Evolutionary conservation across 164 flowering plant species (phyloP).

Genomic region (Piper betle): DNA sequence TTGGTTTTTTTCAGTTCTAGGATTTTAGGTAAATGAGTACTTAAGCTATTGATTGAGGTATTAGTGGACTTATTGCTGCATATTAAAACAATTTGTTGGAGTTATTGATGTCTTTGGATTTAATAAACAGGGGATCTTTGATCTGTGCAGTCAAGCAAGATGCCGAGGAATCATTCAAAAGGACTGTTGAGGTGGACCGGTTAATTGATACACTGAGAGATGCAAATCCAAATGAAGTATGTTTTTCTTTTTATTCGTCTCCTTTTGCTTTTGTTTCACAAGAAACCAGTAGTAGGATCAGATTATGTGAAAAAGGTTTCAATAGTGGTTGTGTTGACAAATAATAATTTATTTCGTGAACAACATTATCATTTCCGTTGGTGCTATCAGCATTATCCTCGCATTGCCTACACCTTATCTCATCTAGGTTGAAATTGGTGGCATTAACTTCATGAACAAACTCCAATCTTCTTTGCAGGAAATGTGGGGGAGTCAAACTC

Average conservation of each 20-base stretch:
- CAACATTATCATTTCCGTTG: background rate
- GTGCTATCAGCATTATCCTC: background rate
- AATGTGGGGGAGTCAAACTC: no score
- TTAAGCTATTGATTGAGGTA: background rate
- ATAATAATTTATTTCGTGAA: background rate
- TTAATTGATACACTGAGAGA: slow-evolving; percentile 67
- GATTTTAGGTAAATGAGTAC: background rate
- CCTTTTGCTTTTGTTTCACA: background rate
- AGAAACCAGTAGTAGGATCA: background rate
- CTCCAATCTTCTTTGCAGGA: no score
- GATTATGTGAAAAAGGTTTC: background rate
- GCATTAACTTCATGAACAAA: no score
- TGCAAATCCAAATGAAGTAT: slow-evolving; percentile 66
- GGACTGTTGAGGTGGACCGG: slow-evolving; percentile 77
- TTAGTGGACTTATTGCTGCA: no score
- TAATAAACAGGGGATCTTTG: slow-evolving; percentile 86
- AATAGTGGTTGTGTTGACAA: background rate
- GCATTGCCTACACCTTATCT: background rate
- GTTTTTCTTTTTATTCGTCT: slow-evolving; percentile 4
- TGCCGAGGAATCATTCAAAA: slow-evolving; percentile 68
- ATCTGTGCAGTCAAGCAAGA: slow-evolving; percentile 75
- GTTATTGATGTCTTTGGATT: slow-evolving; percentile 25
- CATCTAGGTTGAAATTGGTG: no score
- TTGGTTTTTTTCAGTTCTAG: background rate
- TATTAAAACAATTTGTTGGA: no score